These are phyloP conservation scores for Silene noctiflora DNA, from an alignment of 179 eudicot species.

Conservation along the genomic window DNA sequence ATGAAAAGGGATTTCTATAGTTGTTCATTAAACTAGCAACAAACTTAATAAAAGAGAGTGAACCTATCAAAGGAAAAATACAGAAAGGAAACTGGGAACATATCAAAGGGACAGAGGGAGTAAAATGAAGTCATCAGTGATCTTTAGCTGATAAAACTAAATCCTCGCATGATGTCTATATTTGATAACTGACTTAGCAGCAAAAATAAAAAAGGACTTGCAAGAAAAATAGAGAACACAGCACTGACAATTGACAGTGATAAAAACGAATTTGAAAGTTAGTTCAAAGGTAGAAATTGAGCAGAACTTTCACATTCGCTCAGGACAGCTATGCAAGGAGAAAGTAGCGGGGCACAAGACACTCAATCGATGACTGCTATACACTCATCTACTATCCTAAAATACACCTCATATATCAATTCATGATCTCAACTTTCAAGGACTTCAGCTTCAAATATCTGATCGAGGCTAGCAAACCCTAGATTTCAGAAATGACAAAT, in stretches of 20 bases:
- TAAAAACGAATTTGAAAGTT: not conserved
- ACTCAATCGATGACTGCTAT: not conserved
- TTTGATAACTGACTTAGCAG: not conserved
- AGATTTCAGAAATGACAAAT: not conserved
- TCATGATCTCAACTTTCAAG: not conserved
- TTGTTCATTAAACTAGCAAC: not conserved
- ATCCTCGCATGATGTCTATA: not conserved
- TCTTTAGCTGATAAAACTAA: not conserved
- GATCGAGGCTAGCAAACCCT: not conserved
- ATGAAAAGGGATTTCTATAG: not conserved
- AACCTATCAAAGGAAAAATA: too few relatives aligned
- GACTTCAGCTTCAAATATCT: not conserved
- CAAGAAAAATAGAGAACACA: not conserved
- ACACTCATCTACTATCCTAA: not conserved
- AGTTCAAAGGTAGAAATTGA: not conserved
- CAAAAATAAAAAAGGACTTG: not conserved
- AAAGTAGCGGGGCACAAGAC: not conserved
- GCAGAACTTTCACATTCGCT: too few relatives aligned
- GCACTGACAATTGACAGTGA: not conserved
- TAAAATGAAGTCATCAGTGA: not conserved
- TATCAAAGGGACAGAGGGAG: too few relatives aligned
- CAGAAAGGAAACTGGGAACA: too few relatives aligned
- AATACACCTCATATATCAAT: not conserved
- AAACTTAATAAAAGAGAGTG: too few relatives aligned
- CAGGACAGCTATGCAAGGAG: not conserved